phyloP scores from a whole-genome alignment of 352 stramenopile species.

The Aphanomyces stellatus region DNA sequence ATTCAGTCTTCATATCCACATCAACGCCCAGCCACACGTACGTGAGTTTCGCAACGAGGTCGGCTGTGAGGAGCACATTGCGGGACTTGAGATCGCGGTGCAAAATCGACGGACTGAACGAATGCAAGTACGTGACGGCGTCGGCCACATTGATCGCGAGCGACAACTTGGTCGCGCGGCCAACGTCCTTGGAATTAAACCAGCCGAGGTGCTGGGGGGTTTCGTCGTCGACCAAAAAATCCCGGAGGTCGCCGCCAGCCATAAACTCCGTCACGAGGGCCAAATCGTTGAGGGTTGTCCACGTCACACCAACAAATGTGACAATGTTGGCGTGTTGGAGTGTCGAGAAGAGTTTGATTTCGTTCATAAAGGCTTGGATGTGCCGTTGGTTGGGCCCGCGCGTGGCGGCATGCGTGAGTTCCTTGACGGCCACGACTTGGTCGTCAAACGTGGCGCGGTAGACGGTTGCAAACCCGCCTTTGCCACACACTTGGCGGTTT shows the following conservation, averaged over 20 bases:
- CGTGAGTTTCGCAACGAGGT: constrained; percentile 31
- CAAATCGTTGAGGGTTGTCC: constrained; percentile 16
- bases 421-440: constrained; percentile 19
- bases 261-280: constrained; percentile 40
- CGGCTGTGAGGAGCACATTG: constrained; percentile 32
- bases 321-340: constrained; percentile 21
- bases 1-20: background rate
- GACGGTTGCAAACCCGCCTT: constrained; percentile 14
- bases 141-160: constrained; percentile 25
- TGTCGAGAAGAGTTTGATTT: constrained; percentile 18
- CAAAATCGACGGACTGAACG: constrained; percentile 26
- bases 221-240: background rate
- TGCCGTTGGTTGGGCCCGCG: background rate
- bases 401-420: background rate
- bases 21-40: background rate
- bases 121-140: constrained; percentile 34
- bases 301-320: constrained; percentile 5
- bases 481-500: background rate
- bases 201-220: background rate
- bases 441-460: constrained; percentile 10
- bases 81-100: constrained; percentile 43
- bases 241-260: constrained; percentile 25
- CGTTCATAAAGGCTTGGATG: constrained; percentile 20
- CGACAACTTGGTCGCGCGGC: background rate
- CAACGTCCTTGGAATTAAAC: background rate